Evolutionary conservation across 805 yeast species (phyloP).

Genomic region (Ogataea saltuana): DNA sequence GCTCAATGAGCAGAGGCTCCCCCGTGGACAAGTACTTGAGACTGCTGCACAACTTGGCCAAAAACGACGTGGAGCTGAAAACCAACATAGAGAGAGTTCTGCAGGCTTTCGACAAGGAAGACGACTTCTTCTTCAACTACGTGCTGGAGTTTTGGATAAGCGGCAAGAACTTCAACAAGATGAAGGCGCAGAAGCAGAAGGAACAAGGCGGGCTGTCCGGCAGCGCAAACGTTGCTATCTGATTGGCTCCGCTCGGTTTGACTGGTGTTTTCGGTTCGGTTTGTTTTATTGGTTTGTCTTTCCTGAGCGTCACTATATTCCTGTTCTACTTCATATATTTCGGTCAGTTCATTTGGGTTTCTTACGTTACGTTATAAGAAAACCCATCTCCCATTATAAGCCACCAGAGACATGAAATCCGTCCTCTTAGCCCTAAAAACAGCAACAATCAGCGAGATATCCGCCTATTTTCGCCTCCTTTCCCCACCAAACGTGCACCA

Average conservation of each 20-base stretch:
- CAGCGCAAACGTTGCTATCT: neutral
- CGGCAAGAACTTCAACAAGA: conserved; percentile 34
- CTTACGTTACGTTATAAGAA: too few species aligned
- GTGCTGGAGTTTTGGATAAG: conserved; percentile 37
- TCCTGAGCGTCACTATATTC: conserved; percentile 2
- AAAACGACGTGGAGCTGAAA: conserved; percentile 36
- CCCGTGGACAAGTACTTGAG: conserved; percentile 32
- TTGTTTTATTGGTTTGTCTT: neutral
- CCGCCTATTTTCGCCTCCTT: conserved; percentile 43
- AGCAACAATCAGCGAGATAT: conserved; percentile 37
- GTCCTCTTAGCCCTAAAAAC: conserved; percentile 23
- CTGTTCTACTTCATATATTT: too few species aligned
- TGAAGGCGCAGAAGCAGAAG: conserved; percentile 26
- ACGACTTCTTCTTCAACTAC: conserved; percentile 36
- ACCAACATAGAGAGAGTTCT: conserved; percentile 28
- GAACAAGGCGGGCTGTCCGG: conserved; percentile 7
- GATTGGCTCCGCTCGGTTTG: neutral
- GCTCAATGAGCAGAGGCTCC: conserved; percentile 17
- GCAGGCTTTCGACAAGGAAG: conserved; percentile 35
- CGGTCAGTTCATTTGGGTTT: too few species aligned
- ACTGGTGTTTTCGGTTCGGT: neutral
- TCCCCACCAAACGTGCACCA: conserved; percentile 51
- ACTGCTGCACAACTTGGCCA: conserved; percentile 31
- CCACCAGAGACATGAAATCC: too few species aligned
- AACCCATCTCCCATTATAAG: too few species aligned